Conservation (phyloP, 108 stramenopile genomes). For the Pseudonitzschia delicatissima region DNA sequence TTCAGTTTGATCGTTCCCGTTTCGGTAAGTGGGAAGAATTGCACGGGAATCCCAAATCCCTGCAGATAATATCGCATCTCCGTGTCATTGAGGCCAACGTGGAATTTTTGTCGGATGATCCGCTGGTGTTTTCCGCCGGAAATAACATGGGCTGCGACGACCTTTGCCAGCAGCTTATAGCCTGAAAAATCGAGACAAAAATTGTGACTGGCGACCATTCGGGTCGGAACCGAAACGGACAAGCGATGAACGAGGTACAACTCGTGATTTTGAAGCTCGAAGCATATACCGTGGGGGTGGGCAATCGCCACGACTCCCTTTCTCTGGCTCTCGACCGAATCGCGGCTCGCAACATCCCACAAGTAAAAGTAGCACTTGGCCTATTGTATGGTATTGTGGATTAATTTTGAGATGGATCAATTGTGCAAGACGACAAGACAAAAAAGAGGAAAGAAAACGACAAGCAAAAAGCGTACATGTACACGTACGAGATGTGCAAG, state of each 20-base stretch:
- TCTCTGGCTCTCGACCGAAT: not conserved
- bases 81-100: not conserved
- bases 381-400: too few relatives aligned
- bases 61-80: not conserved
- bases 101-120: not conserved
- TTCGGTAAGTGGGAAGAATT: not conserved
- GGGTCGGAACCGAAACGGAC: not conserved
- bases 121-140: not conserved
- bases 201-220: not conserved
- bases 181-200: not conserved
- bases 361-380: not conserved
- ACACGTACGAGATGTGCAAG: too few relatives aligned
- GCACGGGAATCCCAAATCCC: not conserved
- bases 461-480: too few relatives aligned
- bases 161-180: not conserved
- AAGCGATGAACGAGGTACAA: not conserved
- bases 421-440: too few relatives aligned
- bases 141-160: not conserved
- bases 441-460: too few relatives aligned
- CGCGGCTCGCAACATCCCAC: not conserved
- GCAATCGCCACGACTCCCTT: not conserved
- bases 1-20: not conserved
- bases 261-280: not conserved
- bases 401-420: too few relatives aligned
- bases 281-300: not conserved